A percentile compares a stretch with the other conserved stretches of the same genome.
These are phyloP conservation scores for Picea abies DNA, from an alignment of 83 land plant species.

Conservation along the genomic window DNA sequence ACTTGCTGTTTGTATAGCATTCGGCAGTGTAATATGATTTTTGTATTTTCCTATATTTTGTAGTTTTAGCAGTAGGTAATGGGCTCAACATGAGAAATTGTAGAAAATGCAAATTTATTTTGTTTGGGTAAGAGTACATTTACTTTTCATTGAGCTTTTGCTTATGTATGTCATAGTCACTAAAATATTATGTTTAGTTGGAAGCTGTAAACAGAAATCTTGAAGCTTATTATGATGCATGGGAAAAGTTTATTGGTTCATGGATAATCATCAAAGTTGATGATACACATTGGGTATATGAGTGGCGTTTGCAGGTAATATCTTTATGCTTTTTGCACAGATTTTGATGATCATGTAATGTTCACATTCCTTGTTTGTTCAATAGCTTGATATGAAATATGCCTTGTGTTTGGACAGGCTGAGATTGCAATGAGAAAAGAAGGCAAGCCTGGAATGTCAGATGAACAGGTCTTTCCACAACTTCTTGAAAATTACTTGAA, in stretches of 20 bases:
- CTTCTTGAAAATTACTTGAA: conserved; percentile 17
- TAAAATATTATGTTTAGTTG: conserved; percentile 40
- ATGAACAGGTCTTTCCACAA: conserved; percentile 75
- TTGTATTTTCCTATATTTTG: no score
- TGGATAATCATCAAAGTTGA: conserved; percentile 87
- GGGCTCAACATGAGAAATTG: no score
- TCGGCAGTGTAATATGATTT: no score
- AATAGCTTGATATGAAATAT: not conserved
- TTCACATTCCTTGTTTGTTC: not conserved
- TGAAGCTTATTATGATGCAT: conserved; percentile 85
- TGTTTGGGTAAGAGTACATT: no score
- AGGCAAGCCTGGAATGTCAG: conserved; percentile 96
- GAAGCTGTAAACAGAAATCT: conserved; percentile 82
- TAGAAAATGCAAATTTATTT: no score
- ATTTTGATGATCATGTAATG: not conserved
- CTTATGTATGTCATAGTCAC: no score
- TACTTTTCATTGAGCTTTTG: no score
- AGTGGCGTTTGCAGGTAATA: conserved; percentile 91
- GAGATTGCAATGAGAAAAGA: conserved; percentile 86
- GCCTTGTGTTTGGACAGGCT: conserved; percentile 56
- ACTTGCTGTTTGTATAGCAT: no score
- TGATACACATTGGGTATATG: conserved; percentile 74
- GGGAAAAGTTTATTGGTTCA: conserved; percentile 82
- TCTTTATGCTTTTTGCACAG: not conserved
- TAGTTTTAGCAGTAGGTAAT: no score